These are phyloP conservation scores for Candida broadrunensis DNA, from an alignment of 805 yeast genomes.

Conservation along the genomic window DNA sequence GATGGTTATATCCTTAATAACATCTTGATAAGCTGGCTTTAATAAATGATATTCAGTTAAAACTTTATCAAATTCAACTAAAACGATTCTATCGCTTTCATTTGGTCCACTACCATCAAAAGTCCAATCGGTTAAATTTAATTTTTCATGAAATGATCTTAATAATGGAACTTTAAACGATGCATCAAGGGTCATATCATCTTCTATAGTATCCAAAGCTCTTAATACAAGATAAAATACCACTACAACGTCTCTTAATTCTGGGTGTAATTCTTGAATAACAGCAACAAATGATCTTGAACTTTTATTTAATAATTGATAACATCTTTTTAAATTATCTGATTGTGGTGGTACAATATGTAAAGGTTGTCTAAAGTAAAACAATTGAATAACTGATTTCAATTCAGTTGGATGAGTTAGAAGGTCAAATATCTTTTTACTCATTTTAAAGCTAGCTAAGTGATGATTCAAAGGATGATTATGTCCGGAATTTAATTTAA, in stretches of 20 bases:
- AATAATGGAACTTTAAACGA: conserved; percentile 71
- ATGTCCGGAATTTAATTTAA: too few relatives aligned
- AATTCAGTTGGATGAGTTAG: conserved; percentile 70
- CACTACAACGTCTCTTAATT: conserved; percentile 76
- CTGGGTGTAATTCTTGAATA: conserved; percentile 87
- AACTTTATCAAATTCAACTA: conserved; percentile 73
- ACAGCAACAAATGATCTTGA: conserved; percentile 94
- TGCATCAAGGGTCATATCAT: conserved; percentile 84
- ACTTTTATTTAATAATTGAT: conserved; percentile 60
- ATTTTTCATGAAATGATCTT: conserved; percentile 61
- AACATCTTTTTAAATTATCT: conserved; percentile 52
- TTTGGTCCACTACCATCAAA: conserved; percentile 70
- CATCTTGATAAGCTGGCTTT: conserved; percentile 71
- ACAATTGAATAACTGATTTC: conserved; percentile 60
- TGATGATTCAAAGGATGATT: too few relatives aligned
- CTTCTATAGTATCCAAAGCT: conserved; percentile 94
- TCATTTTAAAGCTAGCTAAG: too few relatives aligned
- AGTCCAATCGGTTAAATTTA: conserved; percentile 72
- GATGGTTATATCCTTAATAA: conserved; percentile 71
- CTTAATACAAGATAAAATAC: conserved; percentile 81
- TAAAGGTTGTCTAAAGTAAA: conserved; percentile 49
- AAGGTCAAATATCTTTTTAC: conserved; percentile 49
- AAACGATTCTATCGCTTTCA: conserved; percentile 78
- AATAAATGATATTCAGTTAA: conserved; percentile 70
- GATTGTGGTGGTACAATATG: conserved; percentile 43